phyloP scores from a whole-genome alignment of 2,329 filamentous ascomycete species.

The Colletotrichum gigasporum region DNA sequence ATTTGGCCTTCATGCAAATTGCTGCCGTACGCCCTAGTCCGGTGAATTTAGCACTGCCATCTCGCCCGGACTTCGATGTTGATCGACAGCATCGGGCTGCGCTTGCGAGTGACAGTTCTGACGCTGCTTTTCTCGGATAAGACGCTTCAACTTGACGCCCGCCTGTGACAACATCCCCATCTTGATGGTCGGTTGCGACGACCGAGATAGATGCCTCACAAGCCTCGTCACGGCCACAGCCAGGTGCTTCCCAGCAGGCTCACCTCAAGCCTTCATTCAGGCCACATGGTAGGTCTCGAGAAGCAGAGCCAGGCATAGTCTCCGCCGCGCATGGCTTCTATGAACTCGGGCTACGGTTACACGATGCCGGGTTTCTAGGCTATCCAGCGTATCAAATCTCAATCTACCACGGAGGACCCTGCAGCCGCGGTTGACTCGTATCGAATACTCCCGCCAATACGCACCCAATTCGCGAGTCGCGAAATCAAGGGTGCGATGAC shows the following conservation, averaged over 20 bases:
- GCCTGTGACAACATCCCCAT: background rate
- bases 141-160: background rate
- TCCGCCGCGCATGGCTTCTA: background rate
- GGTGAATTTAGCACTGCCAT: background rate
- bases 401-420: slow-evolving; percentile 20
- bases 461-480: slow-evolving; percentile 13
- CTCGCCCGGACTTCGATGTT: background rate
- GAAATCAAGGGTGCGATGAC: slow-evolving; percentile 8
- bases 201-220: background rate
- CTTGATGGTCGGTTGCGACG: background rate
- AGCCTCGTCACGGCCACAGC: background rate
- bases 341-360: background rate
- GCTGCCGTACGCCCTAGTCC: background rate
- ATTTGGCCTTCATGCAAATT: background rate
- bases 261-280: background rate
- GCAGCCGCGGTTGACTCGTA: slow-evolving; percentile 21
- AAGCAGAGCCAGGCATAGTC: slow-evolving; percentile 1
- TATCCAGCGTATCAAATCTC: slow-evolving; percentile 9
- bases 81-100: background rate
- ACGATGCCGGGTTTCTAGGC: background rate
- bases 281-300: slow-evolving; percentile 8
- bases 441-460: background rate
- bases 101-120: slow-evolving; percentile 1
- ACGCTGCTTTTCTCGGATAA: slow-evolving; percentile 1
- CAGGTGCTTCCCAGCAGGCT: slow-evolving; percentile 4